Percentiles rank a stretch among this genome's conserved stretches.
phyloP scores from a whole-genome alignment of 169 alveolate species.

The Babesia bigemina region DNA sequence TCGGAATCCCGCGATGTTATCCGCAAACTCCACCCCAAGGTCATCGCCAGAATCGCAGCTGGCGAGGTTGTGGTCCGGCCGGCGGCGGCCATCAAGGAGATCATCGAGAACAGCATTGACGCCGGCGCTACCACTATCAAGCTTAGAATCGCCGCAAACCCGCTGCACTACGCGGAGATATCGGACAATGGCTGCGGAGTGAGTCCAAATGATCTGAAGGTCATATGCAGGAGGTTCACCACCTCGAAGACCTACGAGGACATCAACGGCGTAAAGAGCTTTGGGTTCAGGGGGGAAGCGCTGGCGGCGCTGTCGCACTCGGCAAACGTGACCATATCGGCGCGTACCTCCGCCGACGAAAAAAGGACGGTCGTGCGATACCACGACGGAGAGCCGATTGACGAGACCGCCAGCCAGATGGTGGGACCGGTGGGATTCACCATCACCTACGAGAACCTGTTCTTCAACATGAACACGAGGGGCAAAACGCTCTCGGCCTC shows the following conservation, averaged over 20 bases:
- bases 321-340: conserved; percentile 88
- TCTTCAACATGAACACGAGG: conserved; percentile 73
- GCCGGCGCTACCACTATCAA: conserved; percentile 91
- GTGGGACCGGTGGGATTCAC: conserved; percentile 75
- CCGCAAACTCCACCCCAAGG: conserved; percentile 84
- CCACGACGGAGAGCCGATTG: conserved; percentile 78
- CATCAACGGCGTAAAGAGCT: conserved; percentile 85
- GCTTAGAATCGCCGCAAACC: conserved; percentile 88
- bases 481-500: conserved; percentile 54
- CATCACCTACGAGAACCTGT: conserved; percentile 70
- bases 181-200: conserved; percentile 97
- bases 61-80: conserved; percentile 97
- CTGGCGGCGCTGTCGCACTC: conserved; percentile 93
- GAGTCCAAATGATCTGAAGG: conserved; percentile 87
- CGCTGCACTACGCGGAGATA: conserved; percentile 89
- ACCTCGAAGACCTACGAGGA: conserved; percentile 93
- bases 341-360: conserved; percentile 81
- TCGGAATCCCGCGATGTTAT: conserved; percentile 60
- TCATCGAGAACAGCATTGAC: conserved; percentile 96
- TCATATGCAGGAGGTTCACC: conserved; percentile 95
- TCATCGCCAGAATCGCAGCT: conserved; percentile 94
- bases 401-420: conserved; percentile 69
- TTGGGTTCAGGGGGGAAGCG: conserved; percentile 99
- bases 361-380: conserved; percentile 84
- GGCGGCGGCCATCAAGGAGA: conserved; percentile 95